A percentile compares a stretch with the other conserved stretches of the same genome.
Conservation (phyloP, 805 yeast species). For the Metschnikowia shivogae region DNA sequence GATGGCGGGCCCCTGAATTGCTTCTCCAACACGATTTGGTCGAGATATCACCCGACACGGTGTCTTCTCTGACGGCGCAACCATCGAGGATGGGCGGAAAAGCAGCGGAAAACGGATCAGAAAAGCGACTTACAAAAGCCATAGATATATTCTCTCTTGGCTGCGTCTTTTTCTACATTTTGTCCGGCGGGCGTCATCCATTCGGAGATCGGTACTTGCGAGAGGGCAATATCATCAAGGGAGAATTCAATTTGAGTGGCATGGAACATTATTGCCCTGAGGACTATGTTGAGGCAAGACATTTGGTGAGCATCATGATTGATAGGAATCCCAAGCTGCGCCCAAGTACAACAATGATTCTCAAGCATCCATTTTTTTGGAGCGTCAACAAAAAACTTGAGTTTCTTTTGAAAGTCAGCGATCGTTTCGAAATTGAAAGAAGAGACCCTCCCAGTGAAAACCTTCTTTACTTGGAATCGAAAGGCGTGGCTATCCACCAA, state of each 20-base stretch:
- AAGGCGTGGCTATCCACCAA: slow-evolving; percentile 34
- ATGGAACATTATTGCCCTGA: slow-evolving; percentile 38
- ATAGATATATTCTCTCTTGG: slow-evolving; percentile 94
- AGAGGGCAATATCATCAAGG: slow-evolving; percentile 82
- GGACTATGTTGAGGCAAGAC: slow-evolving; percentile 61
- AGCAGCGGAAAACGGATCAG: slow-evolving; percentile 23
- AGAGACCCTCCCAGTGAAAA: slow-evolving; percentile 73
- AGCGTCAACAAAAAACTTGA: slow-evolving; percentile 64
- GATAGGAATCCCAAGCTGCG: slow-evolving; percentile 58
- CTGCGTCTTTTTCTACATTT: slow-evolving; percentile 84
- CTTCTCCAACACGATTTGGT: slow-evolving; percentile 38
- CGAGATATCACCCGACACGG: slow-evolving; percentile 38
- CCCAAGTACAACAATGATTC: slow-evolving; percentile 63
- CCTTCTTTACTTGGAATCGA: slow-evolving; percentile 51
- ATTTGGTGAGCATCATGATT: slow-evolving; percentile 73
- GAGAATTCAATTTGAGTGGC: slow-evolving; percentile 48
- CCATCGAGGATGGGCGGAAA: slow-evolving; percentile 10
- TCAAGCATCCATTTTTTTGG: slow-evolving; percentile 93
- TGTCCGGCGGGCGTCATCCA: slow-evolving; percentile 85
- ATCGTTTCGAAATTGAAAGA: slow-evolving; percentile 80
- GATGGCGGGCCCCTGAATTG: slow-evolving; percentile 97
- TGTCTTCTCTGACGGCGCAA: slow-evolving; percentile 24
- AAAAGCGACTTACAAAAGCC: slow-evolving; percentile 76
- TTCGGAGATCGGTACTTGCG: slow-evolving; percentile 89
- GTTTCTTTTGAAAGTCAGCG: slow-evolving; percentile 82